phyloP scores from a whole-genome alignment of 345 rosid species.

The Brassica juncea region DNA sequence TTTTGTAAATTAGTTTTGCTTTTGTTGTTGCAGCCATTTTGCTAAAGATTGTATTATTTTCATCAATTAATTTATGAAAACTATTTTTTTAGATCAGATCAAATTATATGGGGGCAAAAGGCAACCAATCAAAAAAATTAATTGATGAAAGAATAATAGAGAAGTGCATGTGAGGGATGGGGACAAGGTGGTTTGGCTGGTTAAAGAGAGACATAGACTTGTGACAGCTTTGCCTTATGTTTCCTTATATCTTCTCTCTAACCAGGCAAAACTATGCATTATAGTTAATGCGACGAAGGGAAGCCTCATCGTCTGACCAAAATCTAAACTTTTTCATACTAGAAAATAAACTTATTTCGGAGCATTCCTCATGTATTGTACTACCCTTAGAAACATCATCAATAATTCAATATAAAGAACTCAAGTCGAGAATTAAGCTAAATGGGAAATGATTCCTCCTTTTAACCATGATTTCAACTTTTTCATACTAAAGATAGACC shows the following conservation, averaged over 20 bases:
- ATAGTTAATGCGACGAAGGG: slow-evolving; percentile 29
- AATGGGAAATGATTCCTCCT: no score
- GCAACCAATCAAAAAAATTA: not conserved
- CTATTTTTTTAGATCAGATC: not conserved
- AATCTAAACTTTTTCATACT: no score
- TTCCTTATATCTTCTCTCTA: no score
- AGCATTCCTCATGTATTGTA: no score
- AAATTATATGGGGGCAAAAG: not conserved
- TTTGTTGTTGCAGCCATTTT: slow-evolving; percentile 15
- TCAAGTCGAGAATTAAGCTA: no score
- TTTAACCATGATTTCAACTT: no score
- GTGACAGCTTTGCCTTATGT: slow-evolving; percentile 38
- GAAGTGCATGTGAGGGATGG: slow-evolving; percentile 43
- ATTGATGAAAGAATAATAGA: slow-evolving; percentile 29
- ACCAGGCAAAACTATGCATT: slow-evolving; percentile 8
- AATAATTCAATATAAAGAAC: no score
- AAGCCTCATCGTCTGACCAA: not conserved
- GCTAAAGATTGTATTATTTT: not conserved
- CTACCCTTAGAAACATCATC: no score
- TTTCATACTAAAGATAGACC: no score
- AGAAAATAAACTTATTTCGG: no score
- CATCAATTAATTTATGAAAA: not conserved
- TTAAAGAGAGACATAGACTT: slow-evolving; percentile 32
- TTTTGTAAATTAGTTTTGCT: slow-evolving; percentile 37
- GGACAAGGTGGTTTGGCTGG: slow-evolving; percentile 41